Evolutionary conservation across 2,329 filamentous ascomycete genomes (phyloP), one percentile per base, ranked within the genome.

Genomic region (Coniella lustricola): DNA sequence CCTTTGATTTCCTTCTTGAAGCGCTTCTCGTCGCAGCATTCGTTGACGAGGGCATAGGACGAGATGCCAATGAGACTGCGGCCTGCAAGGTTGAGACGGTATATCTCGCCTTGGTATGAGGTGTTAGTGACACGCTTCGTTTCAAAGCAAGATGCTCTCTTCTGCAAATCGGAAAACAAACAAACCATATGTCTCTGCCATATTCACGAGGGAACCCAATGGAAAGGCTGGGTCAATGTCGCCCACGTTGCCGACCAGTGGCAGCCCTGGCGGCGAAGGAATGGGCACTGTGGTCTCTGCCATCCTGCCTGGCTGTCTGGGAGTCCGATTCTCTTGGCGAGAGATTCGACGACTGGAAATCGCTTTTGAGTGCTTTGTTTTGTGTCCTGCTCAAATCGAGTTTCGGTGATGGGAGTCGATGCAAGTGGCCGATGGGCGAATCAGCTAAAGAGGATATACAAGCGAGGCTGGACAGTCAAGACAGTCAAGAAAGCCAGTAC

Each of bases 151-250:
- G n/a, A n/a, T n/a, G n/a, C n/a, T n/a, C n/a, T n/a, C n/a, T n/a
- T n/a, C n/a, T n/a, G n/a, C n/a, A n/a, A n/a, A n/a, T n/a, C n/a
- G n/a, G n/a, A 10, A 12, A 16, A 18, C 35, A 9, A 18, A 7
- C 66, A 55, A 59, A 82, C 83, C 84, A 65, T 87, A 86, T 51
- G 74, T 78, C 35, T 85, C 76, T 20, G 80, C 77, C 42, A 88
- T 67, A 10, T 74, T 69, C 5, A 64, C 60, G 17, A 86, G 62
- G 20, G 80, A 79, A 18, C 71, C 65, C 2, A 79, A 60, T 0
- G 82, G 77, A 18, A 76, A 69, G n/a, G 75, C 73, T 0, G 72
- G 64, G 50, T 84, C 76, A 53, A 90, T 74, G 54, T 85, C 81
- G 46, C 69, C 67, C 25, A 84, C 60, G 56, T 88, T 85, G 22